Percentiles rank a stretch among this genome's conserved stretches.
Evolutionary conservation across 2,329 filamentous ascomycete species (phyloP).

Genomic region (Fusarium begoniae): DNA sequence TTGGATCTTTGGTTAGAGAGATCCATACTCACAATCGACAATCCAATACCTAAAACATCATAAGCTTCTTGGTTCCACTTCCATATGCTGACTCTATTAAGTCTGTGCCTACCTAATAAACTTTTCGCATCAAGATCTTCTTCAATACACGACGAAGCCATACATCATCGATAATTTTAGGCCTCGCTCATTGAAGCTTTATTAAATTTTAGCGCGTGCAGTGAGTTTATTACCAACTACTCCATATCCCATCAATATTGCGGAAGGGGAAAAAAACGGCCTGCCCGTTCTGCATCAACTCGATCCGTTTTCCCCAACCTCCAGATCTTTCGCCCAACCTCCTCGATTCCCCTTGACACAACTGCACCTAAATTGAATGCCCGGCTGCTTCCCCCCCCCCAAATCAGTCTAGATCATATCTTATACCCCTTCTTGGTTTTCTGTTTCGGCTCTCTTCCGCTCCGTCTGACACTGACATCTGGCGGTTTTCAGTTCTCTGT

Average conservation of each 20-base stretch:
- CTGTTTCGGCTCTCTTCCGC: conserved; percentile 23
- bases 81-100: not conserved
- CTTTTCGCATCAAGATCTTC: not conserved
- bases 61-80: conserved; percentile 5
- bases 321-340: conserved; percentile 21
- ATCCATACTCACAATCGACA: not conserved
- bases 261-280: conserved; percentile 9
- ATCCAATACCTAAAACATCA: not conserved
- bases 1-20: not conserved
- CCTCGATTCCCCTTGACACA: conserved; percentile 17
- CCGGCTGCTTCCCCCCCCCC: not conserved
- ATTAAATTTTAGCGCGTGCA: conserved; percentile 3
- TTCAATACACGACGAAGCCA: not conserved
- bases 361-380: conserved; percentile 28
- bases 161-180: conserved; percentile 10
- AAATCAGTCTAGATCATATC: conserved; percentile 4
- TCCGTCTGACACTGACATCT: conserved; percentile 22
- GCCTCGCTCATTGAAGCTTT: not conserved
- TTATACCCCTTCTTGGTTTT: not conserved
- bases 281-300: conserved; percentile 10
- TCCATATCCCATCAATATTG: not conserved
- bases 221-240: conserved; percentile 11
- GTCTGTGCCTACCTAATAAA: not conserved
- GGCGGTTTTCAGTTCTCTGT: not conserved
- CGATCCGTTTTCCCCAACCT: conserved; percentile 29